These are phyloP conservation scores for Saccharomycopsis fodiens DNA, from an alignment of 805 yeast species.

Conservation along the genomic window DNA sequence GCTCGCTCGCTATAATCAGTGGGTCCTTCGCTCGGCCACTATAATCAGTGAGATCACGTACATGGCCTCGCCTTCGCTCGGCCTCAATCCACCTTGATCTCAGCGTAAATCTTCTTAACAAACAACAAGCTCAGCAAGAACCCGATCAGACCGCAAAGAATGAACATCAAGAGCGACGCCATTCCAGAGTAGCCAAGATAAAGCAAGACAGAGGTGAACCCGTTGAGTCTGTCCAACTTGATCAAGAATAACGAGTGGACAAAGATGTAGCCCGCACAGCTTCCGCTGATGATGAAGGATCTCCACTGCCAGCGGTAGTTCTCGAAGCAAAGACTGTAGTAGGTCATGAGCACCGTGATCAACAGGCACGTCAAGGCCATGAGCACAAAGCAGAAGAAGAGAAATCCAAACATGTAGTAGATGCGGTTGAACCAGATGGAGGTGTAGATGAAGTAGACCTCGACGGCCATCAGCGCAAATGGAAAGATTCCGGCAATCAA, in stretches of 20 bases:
- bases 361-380: slow-evolving; percentile 76
- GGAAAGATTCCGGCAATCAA: slow-evolving; percentile 86
- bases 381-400: slow-evolving; percentile 79
- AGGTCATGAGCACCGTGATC: slow-evolving; percentile 72
- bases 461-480: slow-evolving; percentile 90
- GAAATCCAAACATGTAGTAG: slow-evolving; percentile 96
- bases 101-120: slow-evolving; percentile 70
- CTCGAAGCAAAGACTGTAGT: slow-evolving; percentile 81
- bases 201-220: slow-evolving; percentile 65
- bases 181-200: slow-evolving; percentile 78
- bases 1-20: too few relatives aligned
- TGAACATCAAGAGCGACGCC: slow-evolving; percentile 61
- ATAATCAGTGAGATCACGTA: too few relatives aligned
- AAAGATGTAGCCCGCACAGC: slow-evolving; percentile 79
- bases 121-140: slow-evolving; percentile 67
- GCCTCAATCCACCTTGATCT: slow-evolving; percentile 73
- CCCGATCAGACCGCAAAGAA: slow-evolving; percentile 86
- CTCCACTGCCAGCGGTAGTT: slow-evolving; percentile 99
- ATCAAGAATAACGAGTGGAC: slow-evolving; percentile 73
- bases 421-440: slow-evolving; percentile 91
- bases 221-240: slow-evolving; percentile 55
- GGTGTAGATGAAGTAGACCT: slow-evolving; percentile 84
- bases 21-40: too few relatives aligned
- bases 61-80: background rate
- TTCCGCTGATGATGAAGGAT: slow-evolving; percentile 78